Conservation (phyloP, 805 yeast genomes). For the Candida namnaoensis region DNA sequence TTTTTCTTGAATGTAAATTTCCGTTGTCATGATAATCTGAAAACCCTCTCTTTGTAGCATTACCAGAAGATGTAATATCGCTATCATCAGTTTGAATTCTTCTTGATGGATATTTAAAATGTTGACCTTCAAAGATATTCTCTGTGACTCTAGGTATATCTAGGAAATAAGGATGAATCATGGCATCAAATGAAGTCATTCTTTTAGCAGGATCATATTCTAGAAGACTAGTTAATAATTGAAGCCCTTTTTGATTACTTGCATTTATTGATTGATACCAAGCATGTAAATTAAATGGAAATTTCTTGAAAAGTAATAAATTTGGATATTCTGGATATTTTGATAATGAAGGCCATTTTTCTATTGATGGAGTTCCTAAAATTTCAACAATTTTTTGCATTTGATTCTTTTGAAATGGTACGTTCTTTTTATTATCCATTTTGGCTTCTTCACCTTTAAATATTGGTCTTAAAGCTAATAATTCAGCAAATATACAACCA, state of each 20-base stretch:
- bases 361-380: constrained; percentile 77
- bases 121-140: constrained; percentile 75
- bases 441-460: constrained; percentile 98
- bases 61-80: constrained; percentile 44
- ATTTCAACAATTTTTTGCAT: constrained; percentile 85
- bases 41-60: constrained; percentile 20
- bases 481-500: constrained; percentile 90
- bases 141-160: constrained; percentile 60
- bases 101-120: constrained; percentile 73
- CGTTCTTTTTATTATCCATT: constrained; percentile 85
- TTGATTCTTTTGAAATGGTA: constrained; percentile 92
- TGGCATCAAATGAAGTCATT: constrained; percentile 68
- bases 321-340: constrained; percentile 80
- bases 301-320: constrained; percentile 48
- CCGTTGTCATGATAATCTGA: constrained; percentile 9
- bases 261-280: constrained; percentile 89
- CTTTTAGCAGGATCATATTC: constrained; percentile 80
- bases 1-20: constrained; percentile 14
- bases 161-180: constrained; percentile 71
- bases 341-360: constrained; percentile 72
- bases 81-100: constrained; percentile 83
- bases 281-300: constrained; percentile 57
- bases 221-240: constrained; percentile 52
- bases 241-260: constrained; percentile 56
- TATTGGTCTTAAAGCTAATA: constrained; percentile 81